Percentiles rank a stretch among this genome's conserved stretches.
Conservation (phyloP, 495 filamentous ascomycete genomes). For the Penicillium cinerascens region DNA sequence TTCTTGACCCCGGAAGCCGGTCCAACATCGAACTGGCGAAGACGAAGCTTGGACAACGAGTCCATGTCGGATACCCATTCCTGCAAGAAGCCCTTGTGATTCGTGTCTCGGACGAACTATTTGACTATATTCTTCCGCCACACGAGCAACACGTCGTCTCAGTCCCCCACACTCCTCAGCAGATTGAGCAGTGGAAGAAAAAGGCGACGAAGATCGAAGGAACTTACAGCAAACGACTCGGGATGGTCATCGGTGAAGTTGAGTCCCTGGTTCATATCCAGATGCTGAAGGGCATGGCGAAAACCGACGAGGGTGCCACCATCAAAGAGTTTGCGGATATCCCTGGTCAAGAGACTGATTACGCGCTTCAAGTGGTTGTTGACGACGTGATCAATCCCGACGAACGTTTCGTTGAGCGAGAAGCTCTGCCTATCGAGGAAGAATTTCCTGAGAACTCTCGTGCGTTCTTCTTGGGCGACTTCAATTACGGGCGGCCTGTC, state of each 20-base stretch:
- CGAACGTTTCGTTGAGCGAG: conserved; percentile 84
- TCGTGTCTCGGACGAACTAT: conserved; percentile 88
- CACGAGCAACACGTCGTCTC: conserved; percentile 58
- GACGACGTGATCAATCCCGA: conserved; percentile 90
- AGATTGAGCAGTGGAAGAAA: conserved; percentile 77
- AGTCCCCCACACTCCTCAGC: conserved; percentile 68
- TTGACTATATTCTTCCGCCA: conserved; percentile 73
- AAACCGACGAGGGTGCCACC: conserved; percentile 85
- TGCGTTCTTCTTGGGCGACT: conserved; percentile 96
- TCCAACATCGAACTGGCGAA: conserved; percentile 70
- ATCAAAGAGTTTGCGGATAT: conserved; percentile 91
- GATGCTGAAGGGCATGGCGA: conserved; percentile 84
- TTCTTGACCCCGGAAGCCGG: conserved; percentile 68
- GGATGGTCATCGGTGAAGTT: conserved; percentile 80
- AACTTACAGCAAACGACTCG: conserved; percentile 84
- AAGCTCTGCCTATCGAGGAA: conserved; percentile 79
- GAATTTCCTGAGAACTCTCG: conserved; percentile 81
- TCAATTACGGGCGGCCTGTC: conserved; percentile 84
- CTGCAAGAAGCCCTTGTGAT: conserved; percentile 89
- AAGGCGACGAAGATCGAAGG: conserved; percentile 81
- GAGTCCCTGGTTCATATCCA: conserved; percentile 89
- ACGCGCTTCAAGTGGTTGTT: conserved; percentile 85
- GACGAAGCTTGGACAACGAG: conserved; percentile 73
- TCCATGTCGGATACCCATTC: conserved; percentile 94
- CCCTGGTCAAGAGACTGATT: conserved; percentile 87